Conservation (phyloP, 2,329 filamentous ascomycete species). For the Epicoccum nigrum region DNA sequence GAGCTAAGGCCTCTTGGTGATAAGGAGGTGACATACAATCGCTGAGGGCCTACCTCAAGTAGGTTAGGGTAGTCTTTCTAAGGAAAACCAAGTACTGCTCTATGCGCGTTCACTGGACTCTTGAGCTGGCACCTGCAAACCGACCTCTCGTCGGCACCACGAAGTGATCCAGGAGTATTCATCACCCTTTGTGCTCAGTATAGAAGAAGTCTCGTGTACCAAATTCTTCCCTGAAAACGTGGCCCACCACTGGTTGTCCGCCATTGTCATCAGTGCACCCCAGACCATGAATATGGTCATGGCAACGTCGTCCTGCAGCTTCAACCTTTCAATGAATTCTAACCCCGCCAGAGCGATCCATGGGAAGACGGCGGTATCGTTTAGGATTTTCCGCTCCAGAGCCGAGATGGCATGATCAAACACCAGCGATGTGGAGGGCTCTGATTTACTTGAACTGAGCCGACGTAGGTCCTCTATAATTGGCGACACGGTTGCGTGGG, state of each 20-base stretch:
- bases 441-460: conserved; percentile 1
- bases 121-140: neutral
- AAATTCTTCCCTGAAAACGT: conserved; percentile 18
- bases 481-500: conserved; percentile 6
- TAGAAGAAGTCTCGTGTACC: conserved; percentile 17
- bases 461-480: conserved; percentile 8
- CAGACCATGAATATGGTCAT: conserved; percentile 23
- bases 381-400: conserved; percentile 5
- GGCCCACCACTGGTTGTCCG: conserved; percentile 22
- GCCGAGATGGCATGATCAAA: conserved; percentile 16
- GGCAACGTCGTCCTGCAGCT: conserved; percentile 12
- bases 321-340: conserved; percentile 18
- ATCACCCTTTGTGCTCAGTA: conserved; percentile 8
- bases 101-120: too few species aligned
- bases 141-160: conserved; percentile 21
- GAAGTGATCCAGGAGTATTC: conserved; percentile 2
- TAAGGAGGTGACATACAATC: too few species aligned
- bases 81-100: too few species aligned
- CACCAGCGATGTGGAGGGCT: neutral
- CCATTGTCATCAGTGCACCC: conserved; percentile 21
- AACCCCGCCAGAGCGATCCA: conserved; percentile 8
- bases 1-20: too few species aligned
- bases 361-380: conserved; percentile 5
- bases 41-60: too few species aligned
- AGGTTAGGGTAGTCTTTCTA: too few species aligned